These are phyloP conservation scores for Pseudogymnoascus sp. DNA, from an alignment of 2,329 filamentous ascomycete species.

Conservation along the genomic window DNA sequence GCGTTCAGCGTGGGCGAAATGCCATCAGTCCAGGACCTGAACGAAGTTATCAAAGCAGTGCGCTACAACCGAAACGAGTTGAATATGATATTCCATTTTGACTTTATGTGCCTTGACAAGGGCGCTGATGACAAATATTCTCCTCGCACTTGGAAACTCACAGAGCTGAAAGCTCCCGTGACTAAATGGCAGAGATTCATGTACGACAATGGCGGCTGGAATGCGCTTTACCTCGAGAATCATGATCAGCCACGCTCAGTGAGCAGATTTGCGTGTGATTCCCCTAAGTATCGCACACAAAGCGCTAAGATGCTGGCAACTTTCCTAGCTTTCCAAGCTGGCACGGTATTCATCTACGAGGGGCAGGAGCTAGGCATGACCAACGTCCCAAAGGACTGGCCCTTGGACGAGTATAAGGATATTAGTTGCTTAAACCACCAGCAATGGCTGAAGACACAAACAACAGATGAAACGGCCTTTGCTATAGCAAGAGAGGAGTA, in stretches of 20 bases:
- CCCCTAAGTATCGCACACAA: conserved; percentile 31
- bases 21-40: conserved; percentile 33
- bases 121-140: conserved; percentile 26
- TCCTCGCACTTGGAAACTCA: conserved; percentile 31
- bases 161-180: conserved; percentile 35
- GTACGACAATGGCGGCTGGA: conserved; percentile 41
- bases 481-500: conserved; percentile 36
- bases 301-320: conserved; percentile 43
- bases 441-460: conserved; percentile 21
- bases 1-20: conserved; percentile 43
- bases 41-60: conserved; percentile 41
- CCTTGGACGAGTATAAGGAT: conserved; percentile 57
- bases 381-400: conserved; percentile 48
- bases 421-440: conserved; percentile 45
- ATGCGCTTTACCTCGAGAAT: conserved; percentile 45
- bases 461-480: conserved; percentile 14
- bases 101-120: conserved; percentile 31
- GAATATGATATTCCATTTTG: conserved; percentile 53
- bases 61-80: conserved; percentile 46
- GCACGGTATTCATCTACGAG: conserved; percentile 47
- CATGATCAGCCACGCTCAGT: conserved; percentile 44
- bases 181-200: conserved; percentile 40
- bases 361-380: conserved; percentile 49
- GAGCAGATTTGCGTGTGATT: conserved; percentile 33
- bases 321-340: conserved; percentile 37